Evolutionary conservation across 2,329 filamentous ascomycete genomes (phyloP).

Genomic region (Claviceps humidiphila): DNA sequence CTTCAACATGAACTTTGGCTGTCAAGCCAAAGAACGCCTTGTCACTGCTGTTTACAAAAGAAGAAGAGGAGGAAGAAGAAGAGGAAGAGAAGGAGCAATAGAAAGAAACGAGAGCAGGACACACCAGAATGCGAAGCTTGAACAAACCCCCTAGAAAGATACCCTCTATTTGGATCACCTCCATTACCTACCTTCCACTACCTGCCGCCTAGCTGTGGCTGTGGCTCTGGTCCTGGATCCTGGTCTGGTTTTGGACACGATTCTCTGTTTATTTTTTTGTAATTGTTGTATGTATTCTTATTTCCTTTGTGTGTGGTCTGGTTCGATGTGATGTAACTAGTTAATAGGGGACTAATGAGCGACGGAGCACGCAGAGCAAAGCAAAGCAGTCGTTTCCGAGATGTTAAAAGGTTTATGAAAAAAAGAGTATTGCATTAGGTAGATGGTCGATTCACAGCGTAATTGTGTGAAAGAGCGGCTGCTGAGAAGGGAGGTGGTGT

Average conservation of each 20-base stretch:
- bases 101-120: not conserved
- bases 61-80: not conserved
- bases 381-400: too few species aligned
- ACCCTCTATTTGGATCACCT: conserved; percentile 22
- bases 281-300: too few species aligned
- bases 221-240: too few species aligned
- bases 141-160: conserved; percentile 21
- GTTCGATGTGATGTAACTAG: too few species aligned
- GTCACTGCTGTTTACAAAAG: not conserved
- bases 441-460: not conserved
- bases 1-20: conserved; percentile 2
- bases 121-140: conserved; percentile 18
- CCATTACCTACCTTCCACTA: not conserved
- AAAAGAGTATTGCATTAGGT: too few species aligned
- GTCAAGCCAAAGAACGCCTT: not conserved
- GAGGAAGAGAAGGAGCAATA: not conserved
- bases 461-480: not conserved
- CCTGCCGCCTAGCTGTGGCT: too few species aligned
- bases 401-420: too few species aligned
- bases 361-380: too few species aligned
- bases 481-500: not conserved
- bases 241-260: too few species aligned
- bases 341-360: too few species aligned
- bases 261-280: too few species aligned
- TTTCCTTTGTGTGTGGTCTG: too few species aligned